These are phyloP conservation scores for Berkeleyomyces rouxiae DNA, from an alignment of 2,329 filamentous ascomycete genomes.

Conservation along the genomic window DNA sequence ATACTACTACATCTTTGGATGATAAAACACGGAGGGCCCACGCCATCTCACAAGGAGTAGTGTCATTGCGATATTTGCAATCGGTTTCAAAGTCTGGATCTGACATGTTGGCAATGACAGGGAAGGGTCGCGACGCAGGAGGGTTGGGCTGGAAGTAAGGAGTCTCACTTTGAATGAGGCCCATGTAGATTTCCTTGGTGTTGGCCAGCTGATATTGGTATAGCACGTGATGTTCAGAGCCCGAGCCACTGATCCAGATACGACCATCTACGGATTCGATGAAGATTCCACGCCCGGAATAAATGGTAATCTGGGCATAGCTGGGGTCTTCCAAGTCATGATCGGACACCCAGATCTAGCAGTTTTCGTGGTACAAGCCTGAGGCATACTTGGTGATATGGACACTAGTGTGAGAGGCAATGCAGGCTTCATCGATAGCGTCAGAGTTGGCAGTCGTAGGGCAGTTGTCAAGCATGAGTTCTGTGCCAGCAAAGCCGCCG, in stretches of 20 bases:
- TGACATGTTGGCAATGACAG: constrained; percentile 24
- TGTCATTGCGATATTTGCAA: constrained; percentile 22
- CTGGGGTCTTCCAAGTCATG: constrained; percentile 37
- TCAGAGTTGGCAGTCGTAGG: constrained; percentile 30
- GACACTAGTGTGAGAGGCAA: constrained; percentile 28
- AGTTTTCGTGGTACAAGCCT: constrained; percentile 28
- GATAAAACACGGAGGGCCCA: constrained; percentile 49
- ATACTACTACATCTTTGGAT: constrained; percentile 37
- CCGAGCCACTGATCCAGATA: constrained; percentile 47
- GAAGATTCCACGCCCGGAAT: constrained; percentile 34
- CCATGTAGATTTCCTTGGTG: constrained; percentile 45
- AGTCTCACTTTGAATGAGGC: constrained; percentile 52
- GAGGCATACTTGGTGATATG: constrained; percentile 25
- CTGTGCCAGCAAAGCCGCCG: constrained; percentile 53
- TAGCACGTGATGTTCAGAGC: constrained; percentile 48
- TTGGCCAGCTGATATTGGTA: constrained; percentile 51
- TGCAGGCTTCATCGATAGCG: constrained; percentile 21
- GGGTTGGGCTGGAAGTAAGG: constrained; percentile 57
- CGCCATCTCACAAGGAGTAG: constrained; percentile 34
- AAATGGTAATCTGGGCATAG: constrained; percentile 34
- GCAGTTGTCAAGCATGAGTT: constrained; percentile 51
- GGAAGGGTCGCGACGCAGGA: constrained; percentile 39
- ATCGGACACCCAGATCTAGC: constrained; percentile 33
- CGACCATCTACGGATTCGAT: constrained; percentile 23
- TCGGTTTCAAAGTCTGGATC: constrained; percentile 37